phyloP scores from a whole-genome alignment of 257 asterid genomes.

The Solanum tarapatanum region DNA sequence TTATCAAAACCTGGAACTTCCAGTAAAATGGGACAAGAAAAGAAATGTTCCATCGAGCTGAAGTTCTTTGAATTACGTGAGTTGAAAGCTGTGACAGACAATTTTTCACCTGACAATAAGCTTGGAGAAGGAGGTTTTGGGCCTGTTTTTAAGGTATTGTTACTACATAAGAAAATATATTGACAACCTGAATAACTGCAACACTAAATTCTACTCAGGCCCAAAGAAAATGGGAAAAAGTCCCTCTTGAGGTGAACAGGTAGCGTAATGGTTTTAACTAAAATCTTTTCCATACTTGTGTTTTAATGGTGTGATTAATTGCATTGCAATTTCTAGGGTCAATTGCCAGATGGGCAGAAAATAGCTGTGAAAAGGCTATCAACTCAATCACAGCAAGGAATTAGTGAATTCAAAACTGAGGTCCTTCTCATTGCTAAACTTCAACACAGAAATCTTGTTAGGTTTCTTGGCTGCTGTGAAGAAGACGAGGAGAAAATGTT shows the following conservation, averaged over 20 bases:
- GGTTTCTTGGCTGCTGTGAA: conserved; percentile 18
- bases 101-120: conserved; percentile 15
- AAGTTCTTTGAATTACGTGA: neutral
- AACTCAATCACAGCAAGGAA: conserved; percentile 14
- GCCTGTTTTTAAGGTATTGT: conserved; percentile 20
- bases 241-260: neutral
- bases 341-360: conserved; percentile 8
- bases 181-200: neutral
- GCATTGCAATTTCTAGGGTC: conserved; percentile 3
- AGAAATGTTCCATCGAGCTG: neutral
- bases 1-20: neutral
- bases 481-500: conserved; percentile 22
- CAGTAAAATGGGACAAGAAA: neutral
- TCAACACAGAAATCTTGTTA: conserved; percentile 26
- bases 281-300: neutral
- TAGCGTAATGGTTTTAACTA: neutral
- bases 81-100: conserved; percentile 4
- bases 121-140: conserved; percentile 38
- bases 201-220: neutral
- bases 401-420: conserved; percentile 22
- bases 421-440: conserved; percentile 19
- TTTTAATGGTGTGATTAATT: neutral
- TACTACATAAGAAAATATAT: neutral
- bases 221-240: neutral
- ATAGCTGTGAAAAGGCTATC: conserved; percentile 24